Percentiles rank a stretch among this genome's conserved stretches.
Conservation (phyloP, 2,329 filamentous ascomycete species). For the Exutisphaerella laricina region DNA sequence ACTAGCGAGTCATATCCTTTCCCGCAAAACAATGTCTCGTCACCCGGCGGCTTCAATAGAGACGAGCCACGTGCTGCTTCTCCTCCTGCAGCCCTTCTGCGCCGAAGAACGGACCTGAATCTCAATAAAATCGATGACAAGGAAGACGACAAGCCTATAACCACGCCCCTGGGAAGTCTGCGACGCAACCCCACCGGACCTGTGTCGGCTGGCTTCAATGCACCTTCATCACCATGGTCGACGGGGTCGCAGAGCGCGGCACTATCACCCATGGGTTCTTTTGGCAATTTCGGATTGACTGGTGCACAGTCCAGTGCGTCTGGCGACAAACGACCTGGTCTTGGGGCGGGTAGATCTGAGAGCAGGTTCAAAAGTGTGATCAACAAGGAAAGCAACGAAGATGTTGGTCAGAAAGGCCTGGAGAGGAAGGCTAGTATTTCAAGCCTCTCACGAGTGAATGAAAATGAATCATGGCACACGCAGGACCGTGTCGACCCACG, state of each 20-base stretch:
- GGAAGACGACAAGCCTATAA: conserved; percentile 35
- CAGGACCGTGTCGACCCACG: conserved; percentile 21
- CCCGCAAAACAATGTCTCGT: conserved; percentile 49
- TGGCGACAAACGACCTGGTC: conserved; percentile 65
- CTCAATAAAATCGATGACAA: conserved; percentile 28
- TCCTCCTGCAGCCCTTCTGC: conserved; percentile 55
- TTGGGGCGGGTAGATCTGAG: conserved; percentile 64
- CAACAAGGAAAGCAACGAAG: conserved; percentile 69
- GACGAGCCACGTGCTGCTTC: conserved; percentile 59
- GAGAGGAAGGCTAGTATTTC: conserved; percentile 53
- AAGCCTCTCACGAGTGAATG: conserved; percentile 50
- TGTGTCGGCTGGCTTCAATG: conserved; percentile 45
- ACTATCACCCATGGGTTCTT: conserved; percentile 72
- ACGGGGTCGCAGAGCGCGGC: conserved; percentile 54
- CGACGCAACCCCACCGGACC: conserved; percentile 54
- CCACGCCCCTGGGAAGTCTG: conserved; percentile 47
- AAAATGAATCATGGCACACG: conserved; percentile 48
- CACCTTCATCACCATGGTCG: conserved; percentile 53
- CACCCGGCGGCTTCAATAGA: conserved; percentile 53
- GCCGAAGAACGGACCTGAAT: conserved; percentile 59
- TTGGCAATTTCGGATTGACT: conserved; percentile 77
- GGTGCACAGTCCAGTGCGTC: conserved; percentile 44
- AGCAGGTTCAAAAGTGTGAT: conserved; percentile 84
- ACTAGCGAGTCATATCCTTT: conserved; percentile 65
- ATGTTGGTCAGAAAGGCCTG: conserved; percentile 38